A percentile compares a stretch with the other conserved stretches of the same genome.
phyloP scores from a whole-genome alignment of 2,329 filamentous ascomycete genomes.

The Alternaria brassicicola region DNA sequence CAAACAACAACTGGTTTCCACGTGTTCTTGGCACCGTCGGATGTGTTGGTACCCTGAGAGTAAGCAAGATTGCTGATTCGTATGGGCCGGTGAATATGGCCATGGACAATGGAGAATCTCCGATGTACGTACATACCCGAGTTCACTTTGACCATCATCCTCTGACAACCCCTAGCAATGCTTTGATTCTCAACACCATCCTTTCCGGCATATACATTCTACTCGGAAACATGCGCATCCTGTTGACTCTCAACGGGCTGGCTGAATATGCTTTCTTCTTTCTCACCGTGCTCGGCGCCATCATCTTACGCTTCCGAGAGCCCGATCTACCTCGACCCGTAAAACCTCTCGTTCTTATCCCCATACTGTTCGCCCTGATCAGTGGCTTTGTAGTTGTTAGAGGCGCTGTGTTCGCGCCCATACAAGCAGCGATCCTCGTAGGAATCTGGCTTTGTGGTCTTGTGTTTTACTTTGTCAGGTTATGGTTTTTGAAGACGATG shows the following conservation, averaged over 20 bases:
- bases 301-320: constrained; percentile 63
- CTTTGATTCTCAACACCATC: constrained; percentile 40
- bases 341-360: constrained; percentile 61
- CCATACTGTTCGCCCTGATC: constrained; percentile 61
- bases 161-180: constrained; percentile 30
- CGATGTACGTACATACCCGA: constrained; percentile 31
- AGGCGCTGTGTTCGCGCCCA: constrained; percentile 44
- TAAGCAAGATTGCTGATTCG: constrained; percentile 17
- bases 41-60: constrained; percentile 36
- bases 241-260: constrained; percentile 59
- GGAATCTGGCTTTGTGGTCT: constrained; percentile 39
- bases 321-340: constrained; percentile 63
- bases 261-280: constrained; percentile 67
- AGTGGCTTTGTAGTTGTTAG: constrained; percentile 52
- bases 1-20: constrained; percentile 45
- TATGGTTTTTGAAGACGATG: constrained; percentile 11
- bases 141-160: neutral
- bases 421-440: constrained; percentile 40
- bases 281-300: constrained; percentile 64
- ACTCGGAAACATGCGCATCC: constrained; percentile 66
- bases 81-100: constrained; percentile 26
- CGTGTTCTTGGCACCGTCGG: constrained; percentile 35
- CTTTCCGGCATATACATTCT: constrained; percentile 64
- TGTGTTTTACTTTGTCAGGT: constrained; percentile 22
- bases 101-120: constrained; percentile 44